Conservation (phyloP, 2,329 filamentous ascomycete genomes). For the Colletotrichum simmondsii region DNA sequence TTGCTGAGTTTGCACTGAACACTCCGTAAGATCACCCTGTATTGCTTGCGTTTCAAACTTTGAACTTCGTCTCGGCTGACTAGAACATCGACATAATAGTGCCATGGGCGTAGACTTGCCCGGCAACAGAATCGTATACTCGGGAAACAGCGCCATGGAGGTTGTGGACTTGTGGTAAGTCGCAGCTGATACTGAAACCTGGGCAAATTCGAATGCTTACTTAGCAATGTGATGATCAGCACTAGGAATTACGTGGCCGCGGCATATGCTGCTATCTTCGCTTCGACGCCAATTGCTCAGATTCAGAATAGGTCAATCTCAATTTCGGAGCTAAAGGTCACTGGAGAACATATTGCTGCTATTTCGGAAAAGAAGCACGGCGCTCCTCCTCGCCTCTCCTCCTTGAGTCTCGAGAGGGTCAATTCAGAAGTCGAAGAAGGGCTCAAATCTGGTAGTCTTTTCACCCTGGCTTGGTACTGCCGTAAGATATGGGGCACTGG, state of each 20-base stretch:
- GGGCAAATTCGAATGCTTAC: not conserved
- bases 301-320: conserved; percentile 38
- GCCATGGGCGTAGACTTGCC: conserved; percentile 11
- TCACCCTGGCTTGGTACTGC: conserved; percentile 41
- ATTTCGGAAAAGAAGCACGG: conserved; percentile 38
- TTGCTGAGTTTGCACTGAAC: conserved; percentile 41
- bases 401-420: conserved; percentile 39
- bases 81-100: not conserved
- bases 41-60: no score
- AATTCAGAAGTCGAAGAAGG: conserved; percentile 37
- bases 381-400: conserved; percentile 25
- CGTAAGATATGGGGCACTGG: conserved; percentile 42
- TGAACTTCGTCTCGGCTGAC: not conserved
- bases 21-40: conserved; percentile 3
- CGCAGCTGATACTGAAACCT: not conserved
- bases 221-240: conserved; percentile 9
- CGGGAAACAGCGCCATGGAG: not conserved
- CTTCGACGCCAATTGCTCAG: conserved; percentile 36
- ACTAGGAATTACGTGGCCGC: conserved; percentile 42
- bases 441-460: conserved; percentile 32
- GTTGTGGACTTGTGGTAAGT: conserved; percentile 15
- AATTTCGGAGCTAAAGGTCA: conserved; percentile 39
- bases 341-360: conserved; percentile 38
- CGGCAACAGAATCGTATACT: conserved; percentile 7
- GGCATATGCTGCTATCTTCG: conserved; percentile 43